A percentile compares a stretch with the other conserved stretches of the same genome.
phyloP scores from a whole-genome alignment of 805 yeast species.

The Nakazawaea ernobii region DNA sequence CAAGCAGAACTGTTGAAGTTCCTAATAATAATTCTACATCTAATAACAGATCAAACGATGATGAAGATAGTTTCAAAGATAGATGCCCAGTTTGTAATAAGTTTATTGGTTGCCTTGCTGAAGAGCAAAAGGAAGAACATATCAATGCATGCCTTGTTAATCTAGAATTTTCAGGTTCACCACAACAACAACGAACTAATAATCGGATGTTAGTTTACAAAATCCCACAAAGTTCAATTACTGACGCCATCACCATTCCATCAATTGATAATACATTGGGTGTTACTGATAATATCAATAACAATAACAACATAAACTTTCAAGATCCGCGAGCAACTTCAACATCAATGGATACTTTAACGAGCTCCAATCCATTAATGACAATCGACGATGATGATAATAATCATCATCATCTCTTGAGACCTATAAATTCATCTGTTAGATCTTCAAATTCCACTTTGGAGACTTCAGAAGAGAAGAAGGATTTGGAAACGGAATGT shows the following conservation, averaged over 20 bases:
- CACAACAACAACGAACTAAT: slow-evolving; percentile 46
- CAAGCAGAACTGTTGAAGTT: not conserved
- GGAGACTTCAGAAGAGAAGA: slow-evolving; percentile 16
- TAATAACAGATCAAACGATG: slow-evolving; percentile 11
- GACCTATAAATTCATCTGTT: slow-evolving; percentile 3
- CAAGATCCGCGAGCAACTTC: not conserved
- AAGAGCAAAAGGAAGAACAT: slow-evolving; percentile 53
- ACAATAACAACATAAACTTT: not conserved
- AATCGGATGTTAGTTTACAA: slow-evolving; percentile 86
- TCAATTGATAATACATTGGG: not conserved
- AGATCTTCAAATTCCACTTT: slow-evolving; percentile 3
- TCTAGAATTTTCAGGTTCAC: slow-evolving; percentile 60
- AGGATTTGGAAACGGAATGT: slow-evolving; percentile 63
- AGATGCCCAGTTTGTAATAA: slow-evolving; percentile 40
- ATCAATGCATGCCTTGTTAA: slow-evolving; percentile 59
- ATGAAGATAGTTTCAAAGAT: slow-evolving; percentile 23
- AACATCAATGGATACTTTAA: slow-evolving; percentile 8
- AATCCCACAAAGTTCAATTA: slow-evolving; percentile 30
- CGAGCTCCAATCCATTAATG: not conserved
- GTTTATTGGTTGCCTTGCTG: slow-evolving; percentile 16
- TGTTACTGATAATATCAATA: not conserved
- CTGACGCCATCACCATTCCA: not conserved
- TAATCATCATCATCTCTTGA: not conserved
- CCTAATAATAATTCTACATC: slow-evolving; percentile 1
- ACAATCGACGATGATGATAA: not conserved